phyloP scores from a whole-genome alignment of 2,329 filamentous ascomycete genomes.

The Pyrenochaeta sp. region DNA sequence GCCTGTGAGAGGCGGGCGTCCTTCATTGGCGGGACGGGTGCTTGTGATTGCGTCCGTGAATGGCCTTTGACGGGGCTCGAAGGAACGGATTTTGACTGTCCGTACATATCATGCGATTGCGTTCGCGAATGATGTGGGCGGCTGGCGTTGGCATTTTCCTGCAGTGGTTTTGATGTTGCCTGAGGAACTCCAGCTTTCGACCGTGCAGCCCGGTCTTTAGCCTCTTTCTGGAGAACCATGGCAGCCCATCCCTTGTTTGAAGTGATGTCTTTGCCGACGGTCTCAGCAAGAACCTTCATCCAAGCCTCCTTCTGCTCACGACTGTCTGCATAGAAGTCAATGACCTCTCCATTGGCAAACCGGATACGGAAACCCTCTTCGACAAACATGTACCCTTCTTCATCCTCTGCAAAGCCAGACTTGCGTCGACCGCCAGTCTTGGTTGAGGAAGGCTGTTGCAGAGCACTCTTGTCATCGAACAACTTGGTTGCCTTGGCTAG shows the following conservation, averaged over 20 bases:
- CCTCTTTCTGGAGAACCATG: slow-evolving; percentile 61
- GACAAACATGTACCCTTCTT: slow-evolving; percentile 99
- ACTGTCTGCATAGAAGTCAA: slow-evolving; percentile 97
- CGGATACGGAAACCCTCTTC: slow-evolving; percentile 99
- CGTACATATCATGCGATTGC: slow-evolving; percentile 36
- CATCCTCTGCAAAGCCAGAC: slow-evolving; percentile 95
- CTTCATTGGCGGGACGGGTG: slow-evolving; percentile 40
- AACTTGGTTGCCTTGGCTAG: slow-evolving; percentile 89
- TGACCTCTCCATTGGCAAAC: slow-evolving; percentile 97
- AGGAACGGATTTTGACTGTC: slow-evolving; percentile 27
- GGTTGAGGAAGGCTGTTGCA: slow-evolving; percentile 80
- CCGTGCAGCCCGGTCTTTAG: slow-evolving; percentile 38
- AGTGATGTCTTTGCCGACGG: slow-evolving; percentile 64
- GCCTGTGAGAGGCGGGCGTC: slow-evolving; percentile 33
- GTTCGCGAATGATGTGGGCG: slow-evolving; percentile 37
- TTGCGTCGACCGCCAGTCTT: slow-evolving; percentile 82
- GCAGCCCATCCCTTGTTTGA: slow-evolving; percentile 67
- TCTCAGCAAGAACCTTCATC: slow-evolving; percentile 87
- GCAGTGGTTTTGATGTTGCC: slow-evolving; percentile 30
- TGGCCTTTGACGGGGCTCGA: slow-evolving; percentile 43
- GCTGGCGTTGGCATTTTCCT: slow-evolving; percentile 21
- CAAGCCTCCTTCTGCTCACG: slow-evolving; percentile 88
- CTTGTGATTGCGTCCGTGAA: slow-evolving; percentile 41
- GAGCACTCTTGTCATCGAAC: slow-evolving; percentile 86
- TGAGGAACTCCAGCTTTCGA: slow-evolving; percentile 29